A percentile compares a stretch with the other conserved stretches of the same genome.
Conservation (phyloP, 164 flowering plant genomes). For the Annona cherimola region DNA sequence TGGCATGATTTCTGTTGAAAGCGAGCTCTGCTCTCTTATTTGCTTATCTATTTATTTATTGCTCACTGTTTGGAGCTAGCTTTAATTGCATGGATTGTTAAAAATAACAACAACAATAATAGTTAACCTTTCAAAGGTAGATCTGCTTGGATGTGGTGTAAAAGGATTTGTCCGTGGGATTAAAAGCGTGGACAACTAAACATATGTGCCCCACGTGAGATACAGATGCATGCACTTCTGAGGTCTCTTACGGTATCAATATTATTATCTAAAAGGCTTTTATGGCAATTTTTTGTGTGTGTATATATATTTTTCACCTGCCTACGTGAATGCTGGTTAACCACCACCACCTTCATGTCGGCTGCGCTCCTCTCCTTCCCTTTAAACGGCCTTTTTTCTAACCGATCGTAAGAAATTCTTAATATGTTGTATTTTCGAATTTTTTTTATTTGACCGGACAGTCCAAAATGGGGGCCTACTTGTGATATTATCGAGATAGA, state of each 20-base stretch:
- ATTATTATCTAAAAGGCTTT: too few species aligned
- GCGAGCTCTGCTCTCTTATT: background rate
- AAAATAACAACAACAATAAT: too few species aligned
- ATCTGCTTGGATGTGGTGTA: background rate
- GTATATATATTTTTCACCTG: background rate
- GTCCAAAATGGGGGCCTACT: background rate
- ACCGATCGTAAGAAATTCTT: background rate
- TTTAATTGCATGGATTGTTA: too few species aligned
- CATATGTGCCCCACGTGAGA: background rate
- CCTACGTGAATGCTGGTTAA: background rate
- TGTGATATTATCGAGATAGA: background rate
- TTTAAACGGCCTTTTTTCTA: background rate
- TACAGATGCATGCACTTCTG: background rate
- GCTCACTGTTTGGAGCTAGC: background rate
- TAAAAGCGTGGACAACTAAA: background rate
- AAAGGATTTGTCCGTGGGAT: background rate
- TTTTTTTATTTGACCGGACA: background rate
- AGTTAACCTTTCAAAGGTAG: background rate
- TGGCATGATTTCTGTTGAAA: background rate
- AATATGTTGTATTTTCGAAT: background rate
- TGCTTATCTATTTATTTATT: too few species aligned
- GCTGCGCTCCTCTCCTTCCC: slow-evolving; percentile 1
- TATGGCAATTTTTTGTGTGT: background rate
- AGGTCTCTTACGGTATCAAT: background rate
- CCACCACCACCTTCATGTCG: slow-evolving; percentile 4